Percentiles rank a stretch among this genome's conserved stretches.
Conservation (phyloP, 164 flowering plant species). For the Tinospora cordifolia region DNA sequence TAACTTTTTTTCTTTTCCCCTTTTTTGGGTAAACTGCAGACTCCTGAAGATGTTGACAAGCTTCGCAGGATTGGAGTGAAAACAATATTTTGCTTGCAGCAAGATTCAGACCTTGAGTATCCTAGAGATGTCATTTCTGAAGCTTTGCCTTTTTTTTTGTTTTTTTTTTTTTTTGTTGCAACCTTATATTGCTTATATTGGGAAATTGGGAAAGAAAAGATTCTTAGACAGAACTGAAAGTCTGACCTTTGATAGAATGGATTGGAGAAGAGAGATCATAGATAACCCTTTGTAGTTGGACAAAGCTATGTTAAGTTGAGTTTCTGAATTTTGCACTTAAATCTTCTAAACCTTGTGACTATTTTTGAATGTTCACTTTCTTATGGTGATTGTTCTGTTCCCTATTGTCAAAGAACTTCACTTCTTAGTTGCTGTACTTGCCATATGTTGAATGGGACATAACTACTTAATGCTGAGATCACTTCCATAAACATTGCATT, state of each 20-base stretch:
- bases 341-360: too few relatives aligned
- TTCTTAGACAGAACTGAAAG: too few relatives aligned
- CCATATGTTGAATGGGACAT: not conserved
- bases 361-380: not conserved
- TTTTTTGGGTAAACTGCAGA: conserved; percentile 31
- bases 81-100: conserved; percentile 90
- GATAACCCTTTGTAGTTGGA: too few relatives aligned
- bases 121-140: conserved; percentile 25
- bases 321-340: not conserved
- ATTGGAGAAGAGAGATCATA: too few relatives aligned
- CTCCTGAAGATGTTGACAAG: conserved; percentile 89
- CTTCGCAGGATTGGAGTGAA: conserved; percentile 79
- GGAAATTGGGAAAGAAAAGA: too few relatives aligned
- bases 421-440: not conserved
- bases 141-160: conserved; percentile 3
- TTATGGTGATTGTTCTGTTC: not conserved
- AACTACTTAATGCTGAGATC: not conserved
- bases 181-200: not conserved
- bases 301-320: too few relatives aligned
- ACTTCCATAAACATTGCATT: not conserved
- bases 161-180: not conserved
- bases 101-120: conserved; percentile 96
- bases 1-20: not conserved
- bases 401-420: not conserved
- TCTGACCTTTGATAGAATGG: too few relatives aligned